A percentile compares a stretch with the other conserved stretches of the same genome.
Evolutionary conservation across 2,329 filamentous ascomycete genomes (phyloP).

Genomic region (Venturia aucupariae): DNA sequence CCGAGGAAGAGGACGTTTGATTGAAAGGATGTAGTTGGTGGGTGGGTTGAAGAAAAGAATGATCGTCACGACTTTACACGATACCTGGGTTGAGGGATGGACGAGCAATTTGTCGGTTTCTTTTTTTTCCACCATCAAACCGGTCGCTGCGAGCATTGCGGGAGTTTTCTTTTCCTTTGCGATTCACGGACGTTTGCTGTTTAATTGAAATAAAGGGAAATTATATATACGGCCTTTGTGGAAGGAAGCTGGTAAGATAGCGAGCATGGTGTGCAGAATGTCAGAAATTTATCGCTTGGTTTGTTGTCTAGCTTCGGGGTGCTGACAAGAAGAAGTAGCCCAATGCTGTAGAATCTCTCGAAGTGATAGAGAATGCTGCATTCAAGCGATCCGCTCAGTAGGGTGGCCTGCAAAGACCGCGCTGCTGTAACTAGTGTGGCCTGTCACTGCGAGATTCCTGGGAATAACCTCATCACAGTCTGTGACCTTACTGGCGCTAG

Average conservation of each 20-base stretch:
- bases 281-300: not conserved
- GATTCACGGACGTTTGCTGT: not conserved
- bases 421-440: no score
- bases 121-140: not conserved
- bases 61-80: not conserved
- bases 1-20: not conserved
- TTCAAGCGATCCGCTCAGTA: no score
- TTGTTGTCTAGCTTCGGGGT: not conserved
- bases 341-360: not conserved
- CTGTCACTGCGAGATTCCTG: no score
- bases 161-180: not conserved
- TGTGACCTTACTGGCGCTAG: no score
- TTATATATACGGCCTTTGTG: slow-evolving; percentile 1
- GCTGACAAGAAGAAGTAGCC: not conserved
- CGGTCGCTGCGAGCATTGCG: not conserved
- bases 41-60: not conserved
- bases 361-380: no score
- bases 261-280: not conserved
- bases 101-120: not conserved
- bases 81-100: not conserved
- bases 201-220: not conserved
- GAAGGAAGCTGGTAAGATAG: not conserved
- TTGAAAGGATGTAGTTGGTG: not conserved
- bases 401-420: no score
- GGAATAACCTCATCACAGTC: no score